Base-by-base conservation (phyloP, 176 grass and related monocot genomes). In the Phoenix roebelenii region DNA sequence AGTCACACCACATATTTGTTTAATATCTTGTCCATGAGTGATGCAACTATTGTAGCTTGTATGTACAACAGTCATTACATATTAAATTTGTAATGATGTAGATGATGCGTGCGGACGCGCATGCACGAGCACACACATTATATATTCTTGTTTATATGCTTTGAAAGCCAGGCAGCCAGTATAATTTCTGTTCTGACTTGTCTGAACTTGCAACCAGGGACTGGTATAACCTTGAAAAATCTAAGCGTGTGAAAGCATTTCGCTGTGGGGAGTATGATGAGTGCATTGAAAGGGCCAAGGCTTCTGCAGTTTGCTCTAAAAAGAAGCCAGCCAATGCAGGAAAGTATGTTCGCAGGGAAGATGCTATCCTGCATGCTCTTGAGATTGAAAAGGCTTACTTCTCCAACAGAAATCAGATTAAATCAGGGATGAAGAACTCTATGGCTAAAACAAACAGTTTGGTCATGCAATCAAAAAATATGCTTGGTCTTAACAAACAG, bases 291-390 rank as follows among this genome's bases (percentile, higher is more conserved):
- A 88, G 85, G 65, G 92, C 79, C 20, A 88, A 78, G 64, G 29
- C 16, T 72, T 48, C 80, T 77, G 61, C 66, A 49, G 19, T 67
- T 78, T 69, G 57, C 29, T 74, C 67, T 22, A 80, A 87, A 58
- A 84, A 72, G 64, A 88, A 64, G 58, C 64, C 70, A 39, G 78
- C 72, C 55, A 80, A 51, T 58, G 80, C 79, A 85, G 92, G 92
- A 39, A 97, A 90, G 69, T 97, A 97, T 83, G 87, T 97, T 68
- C 86, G 92, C 69, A 85, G 92, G 73, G 92, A 97, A 66, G 92
- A 97, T 69, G 92, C 92, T 20, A 97, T 97, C 70, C 74, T 90
- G 23, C 92, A 97, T 85, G 92, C 92, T 72, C 81, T 97, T 69
- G 84, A 97, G 82, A 79, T 97, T 55, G 92, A 97, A 83, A 81